Base-by-base conservation (phyloP, 2,329 filamentous ascomycete genomes). In the Sodiomyces alkalinus region DNA sequence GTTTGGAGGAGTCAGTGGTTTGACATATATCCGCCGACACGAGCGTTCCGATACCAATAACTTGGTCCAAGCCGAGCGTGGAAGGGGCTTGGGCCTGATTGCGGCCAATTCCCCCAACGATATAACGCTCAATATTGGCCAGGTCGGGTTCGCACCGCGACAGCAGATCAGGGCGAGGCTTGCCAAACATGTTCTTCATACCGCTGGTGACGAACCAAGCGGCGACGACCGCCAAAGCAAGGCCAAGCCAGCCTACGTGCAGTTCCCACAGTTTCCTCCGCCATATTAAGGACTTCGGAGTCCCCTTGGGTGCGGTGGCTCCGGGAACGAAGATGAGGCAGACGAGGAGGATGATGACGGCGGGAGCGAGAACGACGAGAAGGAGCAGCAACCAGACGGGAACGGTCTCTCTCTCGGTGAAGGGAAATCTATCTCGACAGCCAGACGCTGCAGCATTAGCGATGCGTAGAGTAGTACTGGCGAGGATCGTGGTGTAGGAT, bases 251-350 rank as follows among this genome's bases (percentile, higher is more conserved):
- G 33, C 81, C 85, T 3, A 73, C 74, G 47, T 94, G 83, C 49
- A 81, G 74, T 51, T 94, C 86, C 85, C 87, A 94, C 2, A 93
- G 50, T 55, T 90, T 93, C 39, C 81, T 68, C 46, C 69, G 71
- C 74, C 81, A 85, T 24, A 86, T 61, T 30, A 81, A 53, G 4
- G 64, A 51, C 37, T 64, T 64, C 2, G 80, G 72, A 0, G 76
- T 74, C 13, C 65, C 62, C 22, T 60, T 60, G 11, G 69, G 65
- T 1, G 77, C 73, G 2, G 74, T 75, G 5, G 69, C 64, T 4
- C 80, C 81, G 1, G 83, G 83, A 1, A 90, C 72, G 39, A 87
- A 61, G 34, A 73, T 38, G 18, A 92, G 51, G 22, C 71, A 70
- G 32, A 87, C 64, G 29, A 83, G 20, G 28, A 78, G 51, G 41